These are phyloP conservation scores for Saturnispora diversa DNA, from an alignment of 805 yeast species.

Conservation along the genomic window DNA sequence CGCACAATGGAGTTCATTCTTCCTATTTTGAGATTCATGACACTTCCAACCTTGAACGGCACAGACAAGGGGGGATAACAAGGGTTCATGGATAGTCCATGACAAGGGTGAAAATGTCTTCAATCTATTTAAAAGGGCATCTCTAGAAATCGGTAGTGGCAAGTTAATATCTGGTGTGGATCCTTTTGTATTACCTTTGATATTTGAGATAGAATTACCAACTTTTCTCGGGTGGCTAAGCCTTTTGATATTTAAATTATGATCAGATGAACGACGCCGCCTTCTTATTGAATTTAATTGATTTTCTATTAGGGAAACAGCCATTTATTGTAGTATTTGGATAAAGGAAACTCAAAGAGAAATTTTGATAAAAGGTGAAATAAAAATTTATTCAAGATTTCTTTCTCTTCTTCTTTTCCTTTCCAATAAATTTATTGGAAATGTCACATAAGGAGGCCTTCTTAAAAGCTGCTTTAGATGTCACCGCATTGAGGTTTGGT, in stretches of 20 bases:
- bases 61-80: slow-evolving; percentile 40
- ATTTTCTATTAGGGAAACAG: too few species aligned
- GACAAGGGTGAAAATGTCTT: slow-evolving; percentile 37
- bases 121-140: slow-evolving; percentile 34
- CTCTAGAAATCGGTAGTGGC: slow-evolving; percentile 12
- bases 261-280: too few species aligned
- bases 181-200: too few species aligned
- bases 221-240: too few species aligned
- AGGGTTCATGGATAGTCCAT: slow-evolving; percentile 35
- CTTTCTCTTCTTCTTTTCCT: neutral
- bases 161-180: too few species aligned
- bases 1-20: slow-evolving; percentile 29
- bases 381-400: neutral
- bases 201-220: too few species aligned
- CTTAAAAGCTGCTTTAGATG: slow-evolving; percentile 72
- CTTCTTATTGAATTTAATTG: too few species aligned
- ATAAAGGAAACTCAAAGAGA: too few species aligned
- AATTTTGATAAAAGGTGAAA: too few species aligned
- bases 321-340: too few species aligned
- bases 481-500: slow-evolving; percentile 82
- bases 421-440: neutral
- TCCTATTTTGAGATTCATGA: slow-evolving; percentile 22
- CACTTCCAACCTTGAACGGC: slow-evolving; percentile 49
- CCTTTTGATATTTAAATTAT: too few species aligned
- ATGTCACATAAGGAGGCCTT: slow-evolving; percentile 36